Percentiles rank a stretch among this genome's conserved stretches.
Conservation (phyloP, 768 basidiomycete genomes). For the Lentinula guzmanii region DNA sequence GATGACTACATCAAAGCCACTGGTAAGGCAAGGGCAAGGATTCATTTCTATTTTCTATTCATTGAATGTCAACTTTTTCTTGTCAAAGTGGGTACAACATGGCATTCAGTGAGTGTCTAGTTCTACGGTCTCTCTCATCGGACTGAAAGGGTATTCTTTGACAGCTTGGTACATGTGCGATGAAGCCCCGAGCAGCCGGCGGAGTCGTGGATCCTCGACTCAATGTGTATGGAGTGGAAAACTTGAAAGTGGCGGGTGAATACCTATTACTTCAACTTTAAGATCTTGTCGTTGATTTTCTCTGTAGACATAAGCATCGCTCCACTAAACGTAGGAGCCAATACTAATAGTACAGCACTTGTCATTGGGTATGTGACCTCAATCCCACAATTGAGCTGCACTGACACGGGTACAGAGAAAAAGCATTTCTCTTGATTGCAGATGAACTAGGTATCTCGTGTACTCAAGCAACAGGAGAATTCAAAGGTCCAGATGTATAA, state of each 20-base stretch:
- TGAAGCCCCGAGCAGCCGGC: conserved; percentile 35
- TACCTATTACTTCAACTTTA: conserved; percentile 18
- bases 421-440: conserved; percentile 35
- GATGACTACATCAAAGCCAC: conserved; percentile 11
- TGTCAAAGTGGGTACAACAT: conserved; percentile 12
- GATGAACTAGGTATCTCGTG: conserved; percentile 26
- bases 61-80: background rate
- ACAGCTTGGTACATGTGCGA: conserved; percentile 43
- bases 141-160: no score
- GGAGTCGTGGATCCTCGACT: conserved; percentile 40
- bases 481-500: no score
- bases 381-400: conserved; percentile 15
- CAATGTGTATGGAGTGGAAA: conserved; percentile 38
- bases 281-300: conserved; percentile 23
- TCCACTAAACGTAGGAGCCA: conserved; percentile 14
- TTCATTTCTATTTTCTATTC: background rate
- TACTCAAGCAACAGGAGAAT: background rate
- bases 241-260: conserved; percentile 37
- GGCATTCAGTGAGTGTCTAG: conserved; percentile 19
- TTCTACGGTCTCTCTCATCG: background rate
- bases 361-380: conserved; percentile 21
- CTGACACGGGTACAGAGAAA: conserved; percentile 20
- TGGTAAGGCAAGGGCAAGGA: conserved; percentile 11
- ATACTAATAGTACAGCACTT: conserved; percentile 39
- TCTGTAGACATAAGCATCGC: conserved; percentile 1